Base-by-base conservation (phyloP, 2,329 filamentous ascomycete species). In the Aspergillus melleus region DNA sequence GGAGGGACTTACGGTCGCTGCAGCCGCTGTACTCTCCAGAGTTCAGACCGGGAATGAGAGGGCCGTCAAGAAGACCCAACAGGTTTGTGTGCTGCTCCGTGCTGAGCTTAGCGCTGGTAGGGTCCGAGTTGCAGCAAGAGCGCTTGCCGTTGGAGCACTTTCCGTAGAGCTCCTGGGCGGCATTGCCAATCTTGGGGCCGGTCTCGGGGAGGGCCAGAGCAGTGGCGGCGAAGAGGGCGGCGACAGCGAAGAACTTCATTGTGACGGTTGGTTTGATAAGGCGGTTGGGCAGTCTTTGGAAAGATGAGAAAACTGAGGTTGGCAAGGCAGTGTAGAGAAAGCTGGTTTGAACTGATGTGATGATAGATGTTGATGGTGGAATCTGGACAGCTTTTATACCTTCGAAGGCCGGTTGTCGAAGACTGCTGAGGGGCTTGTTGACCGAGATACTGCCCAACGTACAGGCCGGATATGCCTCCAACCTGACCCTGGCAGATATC, bases 231-330 rank as follows among this genome's bases (percentile, higher is more conserved):
- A 71, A 64, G 57, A 69, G 49, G 52, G 69, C 55, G 30, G 68
- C 60, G 24, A 67, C 53, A 32, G 65, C 32, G 62, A 69, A 62
- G 65, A 71, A 69, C 68, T 71, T 66, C 69, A 71, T 71, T 59
- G 60, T 70, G 63, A 61, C 55, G 50, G 54, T 62, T 61, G 20
- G 39, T 39, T 61, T 44, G 24, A 24, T 59, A 1, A 19, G 44
- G 44, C 20, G 26, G 16, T 46, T 49, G 49, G 54, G 6, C 30
- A 39, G 39, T 56, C 24, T 14, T 51, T 49, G 47, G n/a, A 56
- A 49, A 47, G 16, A 36, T 22, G 19, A 50, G 26, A 57, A 32
- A 49, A 47, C 62, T 29, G 24, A 50, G 20, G 22, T 14, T n/a
- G 14, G 20, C 11, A 36, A 36, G 12, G 10, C 32, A 49, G 39